These are phyloP conservation scores for Letharia columbiana DNA, from an alignment of 495 filamentous ascomycete species.

Conservation along the genomic window DNA sequence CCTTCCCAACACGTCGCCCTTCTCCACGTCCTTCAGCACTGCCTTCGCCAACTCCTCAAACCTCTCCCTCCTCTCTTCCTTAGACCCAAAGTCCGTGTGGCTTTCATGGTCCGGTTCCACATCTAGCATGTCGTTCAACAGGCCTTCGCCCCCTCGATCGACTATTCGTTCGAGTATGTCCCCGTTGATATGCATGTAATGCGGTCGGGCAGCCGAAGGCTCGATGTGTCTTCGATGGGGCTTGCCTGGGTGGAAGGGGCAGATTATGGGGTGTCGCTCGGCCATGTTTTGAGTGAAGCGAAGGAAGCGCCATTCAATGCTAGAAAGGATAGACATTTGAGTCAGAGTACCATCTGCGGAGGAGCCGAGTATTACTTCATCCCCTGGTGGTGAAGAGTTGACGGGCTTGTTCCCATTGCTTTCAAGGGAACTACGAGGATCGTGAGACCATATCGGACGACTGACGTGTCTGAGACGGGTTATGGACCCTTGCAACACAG, in stretches of 20 bases:
- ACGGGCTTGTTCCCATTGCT: not conserved
- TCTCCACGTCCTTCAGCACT: conserved; percentile 25
- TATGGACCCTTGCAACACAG: conserved; percentile 41
- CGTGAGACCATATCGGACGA: conserved; percentile 33
- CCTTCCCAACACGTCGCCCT: conserved; percentile 20
- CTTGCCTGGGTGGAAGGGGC: conserved; percentile 32
- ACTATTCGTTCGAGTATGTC: conserved; percentile 53
- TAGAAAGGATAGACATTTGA: conserved; percentile 48
- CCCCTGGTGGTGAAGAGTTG: conserved; percentile 27
- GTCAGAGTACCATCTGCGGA: conserved; percentile 58
- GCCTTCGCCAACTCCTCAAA: conserved; percentile 30
- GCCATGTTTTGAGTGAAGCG: conserved; percentile 55
- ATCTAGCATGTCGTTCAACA: conserved; percentile 36
- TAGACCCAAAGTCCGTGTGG: conserved; percentile 20
- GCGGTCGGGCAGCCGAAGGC: conserved; percentile 27
- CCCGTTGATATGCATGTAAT: conserved; percentile 57
- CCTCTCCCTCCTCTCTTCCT: conserved; percentile 21
- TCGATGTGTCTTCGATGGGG: conserved; percentile 28
- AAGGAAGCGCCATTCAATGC: conserved; percentile 50
- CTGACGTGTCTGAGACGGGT: conserved; percentile 38
- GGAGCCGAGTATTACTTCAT: conserved; percentile 44
- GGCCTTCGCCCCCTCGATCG: conserved; percentile 35
- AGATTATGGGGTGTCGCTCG: conserved; percentile 32
- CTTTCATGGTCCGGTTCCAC: conserved; percentile 22
- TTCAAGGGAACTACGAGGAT: not conserved